phyloP scores from a whole-genome alignment of 2,329 filamentous ascomycete species.

The Penicillium italicum region DNA sequence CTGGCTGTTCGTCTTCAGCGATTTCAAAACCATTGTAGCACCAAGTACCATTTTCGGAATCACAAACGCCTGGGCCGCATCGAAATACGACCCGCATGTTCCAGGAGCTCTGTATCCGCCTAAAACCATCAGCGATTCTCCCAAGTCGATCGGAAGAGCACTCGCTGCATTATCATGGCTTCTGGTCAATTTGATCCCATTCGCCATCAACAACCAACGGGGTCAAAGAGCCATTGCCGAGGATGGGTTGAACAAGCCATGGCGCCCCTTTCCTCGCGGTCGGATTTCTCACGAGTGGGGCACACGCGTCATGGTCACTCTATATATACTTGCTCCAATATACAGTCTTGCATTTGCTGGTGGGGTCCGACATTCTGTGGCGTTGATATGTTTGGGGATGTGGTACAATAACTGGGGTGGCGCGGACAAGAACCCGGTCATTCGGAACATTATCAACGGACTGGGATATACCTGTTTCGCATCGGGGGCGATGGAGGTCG shows the following conservation, averaged over 20 bases:
- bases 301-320: conserved; percentile 10
- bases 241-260: conserved; percentile 43
- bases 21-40: conserved; percentile 28
- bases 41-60: conserved; percentile 32
- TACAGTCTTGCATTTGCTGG: conserved; percentile 9
- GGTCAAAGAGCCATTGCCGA: conserved; percentile 33
- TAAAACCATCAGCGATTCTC: not conserved
- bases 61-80: conserved; percentile 26
- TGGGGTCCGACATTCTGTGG: conserved; percentile 1
- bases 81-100: conserved; percentile 11
- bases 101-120: not conserved
- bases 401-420: conserved; percentile 24
- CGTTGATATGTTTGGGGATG: conserved; percentile 4
- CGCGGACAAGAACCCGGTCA: conserved; percentile 26
- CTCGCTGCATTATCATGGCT: conserved; percentile 7
- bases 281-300: conserved; percentile 19
- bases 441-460: conserved; percentile 32
- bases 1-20: conserved; percentile 26
- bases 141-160: not conserved
- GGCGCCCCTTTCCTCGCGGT: conserved; percentile 30
- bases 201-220: conserved; percentile 42
- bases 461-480: conserved; percentile 28
- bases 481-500: conserved; percentile 29
- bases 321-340: not conserved
- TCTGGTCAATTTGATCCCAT: conserved; percentile 32